Base-by-base conservation (phyloP, 352 stramenopile species). In the Pythium chondricola region DNA sequence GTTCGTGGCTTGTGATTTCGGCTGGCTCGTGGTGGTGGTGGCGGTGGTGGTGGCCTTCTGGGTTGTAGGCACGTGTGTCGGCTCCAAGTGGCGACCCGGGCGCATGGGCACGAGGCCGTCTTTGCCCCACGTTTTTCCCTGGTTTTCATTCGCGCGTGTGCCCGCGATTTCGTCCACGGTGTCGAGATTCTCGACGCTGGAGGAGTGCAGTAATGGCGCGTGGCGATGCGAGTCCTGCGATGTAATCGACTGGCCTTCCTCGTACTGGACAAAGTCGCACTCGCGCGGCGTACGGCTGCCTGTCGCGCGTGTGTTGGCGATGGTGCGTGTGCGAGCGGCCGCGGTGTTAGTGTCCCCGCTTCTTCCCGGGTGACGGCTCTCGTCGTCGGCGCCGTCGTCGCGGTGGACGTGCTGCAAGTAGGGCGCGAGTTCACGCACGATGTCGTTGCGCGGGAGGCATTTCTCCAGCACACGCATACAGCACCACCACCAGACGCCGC, bases 391-490 rank as follows among this genome's bases (percentile, higher is more conserved):
- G 26, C 49, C 48, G 56, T 91, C 80, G 29, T 91, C 80, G 37
- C 71, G 69, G 52, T 91, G 80, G 21, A 88, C 79, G 54, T 93
- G 78, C 71, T 93, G 75, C 42, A 93, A 49, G 50, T 93, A 93
- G 22, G 83, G 83, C 54, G 80, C 80, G 33, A 93, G 65, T 52
- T 93, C 83, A 29, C 80, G 75, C 48, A 93, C 83, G 29, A 93
- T 93, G 56, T 93, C 83, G 55, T 93, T 93, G 24, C 80, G 80
- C 29, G 83, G 83, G 39, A 93, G 61, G 52, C 80, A 92, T 49
- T 87, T 87, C 55, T 93, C 82, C 55, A 93, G 48, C 40, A 90
- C 71, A 53, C 80, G 83, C 77, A 93, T 93, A 50, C 83, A 93
- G 60, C 83, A 93, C 80, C 82, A 89, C 83, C 83, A 93, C 56